Percentiles rank a stretch among this genome's conserved stretches.
phyloP scores from a whole-genome alignment of 495 filamentous ascomycete genomes.

The Penicillium ochrochloron region DNA sequence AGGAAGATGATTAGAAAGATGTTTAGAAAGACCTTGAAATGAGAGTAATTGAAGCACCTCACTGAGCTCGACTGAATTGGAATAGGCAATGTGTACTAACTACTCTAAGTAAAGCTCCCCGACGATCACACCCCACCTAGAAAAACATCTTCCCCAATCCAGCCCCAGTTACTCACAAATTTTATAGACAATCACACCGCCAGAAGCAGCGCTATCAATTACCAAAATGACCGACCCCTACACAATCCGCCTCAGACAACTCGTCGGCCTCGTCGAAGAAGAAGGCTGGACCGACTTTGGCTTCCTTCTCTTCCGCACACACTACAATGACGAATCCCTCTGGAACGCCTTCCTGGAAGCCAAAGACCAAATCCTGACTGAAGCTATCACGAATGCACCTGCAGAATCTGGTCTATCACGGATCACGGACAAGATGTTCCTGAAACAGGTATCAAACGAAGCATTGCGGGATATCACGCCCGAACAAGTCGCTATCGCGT shows the following conservation, averaged over 20 bases:
- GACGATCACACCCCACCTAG: not conserved
- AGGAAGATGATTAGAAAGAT: too few species aligned
- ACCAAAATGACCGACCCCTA: not conserved
- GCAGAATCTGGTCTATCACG: slow-evolving; percentile 4
- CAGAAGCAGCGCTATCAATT: not conserved
- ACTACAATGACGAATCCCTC: slow-evolving; percentile 8
- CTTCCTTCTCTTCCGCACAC: slow-evolving; percentile 13
- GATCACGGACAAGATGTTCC: slow-evolving; percentile 5
- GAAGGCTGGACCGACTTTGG: slow-evolving; percentile 7
- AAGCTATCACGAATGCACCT: not conserved
- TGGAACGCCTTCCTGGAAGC: not conserved
- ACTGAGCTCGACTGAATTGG: not conserved
- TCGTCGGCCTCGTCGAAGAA: slow-evolving; percentile 8
- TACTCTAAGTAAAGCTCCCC: not conserved
- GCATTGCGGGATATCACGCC: not conserved
- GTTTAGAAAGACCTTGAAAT: too few species aligned
- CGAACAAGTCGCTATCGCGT: slow-evolving; percentile 7
- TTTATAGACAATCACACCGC: not conserved
- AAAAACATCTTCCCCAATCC: not conserved
- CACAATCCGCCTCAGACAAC: not conserved
- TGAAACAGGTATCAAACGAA: slow-evolving; percentile 5
- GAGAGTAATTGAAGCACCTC: too few species aligned
- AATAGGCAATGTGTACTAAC: not conserved
- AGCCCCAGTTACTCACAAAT: not conserved
- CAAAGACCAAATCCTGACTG: not conserved